Base-by-base conservation (phyloP, 2,329 filamentous ascomycete genomes). In the Neofusicoccum cordaticola region DNA sequence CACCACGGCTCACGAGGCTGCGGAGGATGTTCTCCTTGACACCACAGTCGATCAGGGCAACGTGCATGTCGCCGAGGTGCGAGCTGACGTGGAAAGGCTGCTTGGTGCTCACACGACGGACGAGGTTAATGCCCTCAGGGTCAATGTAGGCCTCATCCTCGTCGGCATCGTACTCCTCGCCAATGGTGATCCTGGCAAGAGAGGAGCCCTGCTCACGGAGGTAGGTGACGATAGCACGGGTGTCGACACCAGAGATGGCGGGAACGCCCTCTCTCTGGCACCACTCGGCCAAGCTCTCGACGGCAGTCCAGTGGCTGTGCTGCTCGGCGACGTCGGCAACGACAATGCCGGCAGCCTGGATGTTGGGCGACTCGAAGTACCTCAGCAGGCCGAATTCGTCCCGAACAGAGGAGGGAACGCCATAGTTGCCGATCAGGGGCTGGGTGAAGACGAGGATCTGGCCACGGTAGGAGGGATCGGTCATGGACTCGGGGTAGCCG, bases 11-110 rank as follows among this genome's bases (percentile, higher is more conserved):
- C 74, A 98, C 93, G 66, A 99, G 85, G 78, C 91, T 96, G 74
- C 95, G 92, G 66, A 99, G 88, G 73, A 99, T 99, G 84, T 99
- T 99, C 86, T 99, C 95, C 87, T 99, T 99, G 71, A 98, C 95
- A 83, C 95, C 95, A 75, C 95, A 99, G 81, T 99, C 95, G 76
- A 99, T 90, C 71, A 99, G 86, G 66, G 94, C 95, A 71, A 99
- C 88, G 81, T 99, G 95, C 77, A 92, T 89, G 73, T 90, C 88
- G 68, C 94, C 92, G 70, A 90, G 86, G 37, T 88, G 86, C 60
- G 93, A 93, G 77, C 91, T 90, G 69, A 98, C 90, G 73, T 98
- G 92, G 84, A 98, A 99, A 47, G 95, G 95, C 68, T 93, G 91
- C 84, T 99, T 99, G 80, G 95, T 99, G 84, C 91, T 97, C 71